phyloP scores from a whole-genome alignment of 1,139 yeast genomes.

The Candida pseudocylindracea region DNA sequence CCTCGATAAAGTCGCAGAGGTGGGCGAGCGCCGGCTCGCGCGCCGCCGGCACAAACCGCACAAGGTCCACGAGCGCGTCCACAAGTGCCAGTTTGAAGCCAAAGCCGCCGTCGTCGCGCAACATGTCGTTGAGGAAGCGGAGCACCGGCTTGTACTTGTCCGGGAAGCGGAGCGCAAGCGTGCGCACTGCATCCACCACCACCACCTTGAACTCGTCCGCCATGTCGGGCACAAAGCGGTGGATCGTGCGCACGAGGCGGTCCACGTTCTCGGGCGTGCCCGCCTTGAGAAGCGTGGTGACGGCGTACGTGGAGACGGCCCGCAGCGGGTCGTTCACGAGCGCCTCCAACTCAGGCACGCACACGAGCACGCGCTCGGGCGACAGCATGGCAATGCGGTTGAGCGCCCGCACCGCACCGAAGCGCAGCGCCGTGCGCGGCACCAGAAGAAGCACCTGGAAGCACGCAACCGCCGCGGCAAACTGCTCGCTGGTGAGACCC shows the following conservation, averaged over 20 bases:
- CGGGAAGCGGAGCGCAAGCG: conserved; percentile 85
- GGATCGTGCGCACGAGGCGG: conserved; percentile 67
- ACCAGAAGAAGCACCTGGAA: conserved; percentile 65
- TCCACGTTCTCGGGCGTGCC: conserved; percentile 57
- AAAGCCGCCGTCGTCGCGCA: conserved; percentile 83
- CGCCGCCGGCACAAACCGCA: conserved; percentile 65
- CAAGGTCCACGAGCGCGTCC: conserved; percentile 81
- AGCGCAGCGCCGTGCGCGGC: conserved; percentile 77
- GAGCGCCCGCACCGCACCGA: conserved; percentile 80
- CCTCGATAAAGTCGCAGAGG: conserved; percentile 93
- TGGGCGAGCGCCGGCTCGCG: conserved; percentile 70
- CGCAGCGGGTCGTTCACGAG: conserved; percentile 77
- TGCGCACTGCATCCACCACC: conserved; percentile 85
- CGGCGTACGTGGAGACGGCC: conserved; percentile 95
- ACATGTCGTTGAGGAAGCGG: conserved; percentile 57
- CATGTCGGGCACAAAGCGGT: conserved; percentile 81
- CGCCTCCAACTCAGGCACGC: conserved; percentile 61
- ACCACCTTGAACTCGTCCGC: conserved; percentile 91
- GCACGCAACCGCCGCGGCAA: conserved; percentile 40
- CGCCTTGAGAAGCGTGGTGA: conserved; percentile 85
- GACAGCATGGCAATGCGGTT: conserved; percentile 65
- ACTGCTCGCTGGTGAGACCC: conserved; percentile 37
- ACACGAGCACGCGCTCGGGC: conserved; percentile 56
- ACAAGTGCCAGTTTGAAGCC: conserved; percentile 71
- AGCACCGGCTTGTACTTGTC: conserved; percentile 70